phyloP scores from a whole-genome alignment of 225 moss, liverwort and hornwort genomes.

The Neckera pumila region DNA sequence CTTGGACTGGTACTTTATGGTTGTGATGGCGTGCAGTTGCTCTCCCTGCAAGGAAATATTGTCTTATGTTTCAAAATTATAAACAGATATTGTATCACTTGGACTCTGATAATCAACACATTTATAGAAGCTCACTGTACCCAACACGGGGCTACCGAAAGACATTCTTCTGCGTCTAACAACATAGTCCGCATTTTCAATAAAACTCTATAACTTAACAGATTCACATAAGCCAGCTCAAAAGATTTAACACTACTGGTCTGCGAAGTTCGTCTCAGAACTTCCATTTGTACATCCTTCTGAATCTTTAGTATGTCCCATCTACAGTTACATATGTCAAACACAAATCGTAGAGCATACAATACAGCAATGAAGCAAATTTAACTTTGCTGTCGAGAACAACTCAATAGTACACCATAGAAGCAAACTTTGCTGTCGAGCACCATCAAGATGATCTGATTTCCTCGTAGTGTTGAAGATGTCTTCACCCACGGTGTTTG shows the following conservation, averaged over 20 bases:
- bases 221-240: neutral
- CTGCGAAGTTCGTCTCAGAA: neutral
- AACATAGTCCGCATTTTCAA: neutral
- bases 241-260: neutral
- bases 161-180: neutral
- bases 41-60: neutral
- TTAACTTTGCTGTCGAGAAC: neutral
- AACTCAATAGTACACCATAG: neutral
- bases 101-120: neutral
- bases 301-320: neutral
- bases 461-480: neutral
- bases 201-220: neutral
- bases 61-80: neutral
- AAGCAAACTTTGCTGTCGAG: neutral
- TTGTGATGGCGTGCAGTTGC: neutral
- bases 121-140: neutral
- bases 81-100: neutral
- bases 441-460: neutral
- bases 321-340: neutral
- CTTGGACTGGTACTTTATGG: neutral
- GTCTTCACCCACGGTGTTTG: slow-evolving; percentile 10
- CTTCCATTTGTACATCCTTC: slow-evolving; percentile 6
- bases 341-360: neutral
- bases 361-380: neutral
- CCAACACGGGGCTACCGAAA: neutral